These are phyloP conservation scores for Oryza coarctata DNA, from an alignment of 176 grass and related monocot genomes.

Conservation along the genomic window DNA sequence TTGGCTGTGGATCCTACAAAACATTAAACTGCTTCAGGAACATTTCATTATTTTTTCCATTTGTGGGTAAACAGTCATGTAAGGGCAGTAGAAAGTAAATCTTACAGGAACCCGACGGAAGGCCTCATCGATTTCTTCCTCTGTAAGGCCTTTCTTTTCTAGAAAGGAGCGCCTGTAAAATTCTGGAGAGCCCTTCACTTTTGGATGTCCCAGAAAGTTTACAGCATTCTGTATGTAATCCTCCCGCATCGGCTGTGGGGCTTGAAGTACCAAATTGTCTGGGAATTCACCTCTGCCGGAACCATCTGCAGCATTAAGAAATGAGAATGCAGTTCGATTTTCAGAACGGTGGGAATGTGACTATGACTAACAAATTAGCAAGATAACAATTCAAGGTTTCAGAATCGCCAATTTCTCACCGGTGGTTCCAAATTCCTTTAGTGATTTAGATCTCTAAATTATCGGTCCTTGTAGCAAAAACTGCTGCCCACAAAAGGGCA, in stretches of 20 bases:
- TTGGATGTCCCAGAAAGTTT: slow-evolving; percentile 87
- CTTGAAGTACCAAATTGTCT: slow-evolving; percentile 32
- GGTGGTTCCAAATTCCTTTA: not conserved
- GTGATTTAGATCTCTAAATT: not conserved
- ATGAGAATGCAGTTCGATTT: not conserved
- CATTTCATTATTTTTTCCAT: not conserved
- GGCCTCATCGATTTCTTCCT: slow-evolving; percentile 86
- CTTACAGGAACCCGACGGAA: slow-evolving; percentile 82
- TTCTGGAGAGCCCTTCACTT: slow-evolving; percentile 69
- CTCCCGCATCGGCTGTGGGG: slow-evolving; percentile 54
- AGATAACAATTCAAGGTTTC: not conserved
- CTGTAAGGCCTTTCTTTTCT: slow-evolving; percentile 81
- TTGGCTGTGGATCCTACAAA: slow-evolving; percentile 65
- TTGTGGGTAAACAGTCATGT: not conserved
- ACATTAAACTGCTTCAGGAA: slow-evolving; percentile 30
- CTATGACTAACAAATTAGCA: not conserved
- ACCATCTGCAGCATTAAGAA: slow-evolving; percentile 20
- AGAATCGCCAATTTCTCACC: not conserved
- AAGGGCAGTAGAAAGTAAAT: not conserved
- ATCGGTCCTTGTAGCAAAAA: not conserved
- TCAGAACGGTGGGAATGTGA: not conserved
- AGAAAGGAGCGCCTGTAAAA: slow-evolving; percentile 74
- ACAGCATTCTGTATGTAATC: slow-evolving; percentile 89
- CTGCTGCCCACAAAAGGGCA: not conserved
- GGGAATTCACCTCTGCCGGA: slow-evolving; percentile 24